Evolutionary conservation across 768 basidiomycete species (phyloP).

Genomic region (Serendipita indica): DNA sequence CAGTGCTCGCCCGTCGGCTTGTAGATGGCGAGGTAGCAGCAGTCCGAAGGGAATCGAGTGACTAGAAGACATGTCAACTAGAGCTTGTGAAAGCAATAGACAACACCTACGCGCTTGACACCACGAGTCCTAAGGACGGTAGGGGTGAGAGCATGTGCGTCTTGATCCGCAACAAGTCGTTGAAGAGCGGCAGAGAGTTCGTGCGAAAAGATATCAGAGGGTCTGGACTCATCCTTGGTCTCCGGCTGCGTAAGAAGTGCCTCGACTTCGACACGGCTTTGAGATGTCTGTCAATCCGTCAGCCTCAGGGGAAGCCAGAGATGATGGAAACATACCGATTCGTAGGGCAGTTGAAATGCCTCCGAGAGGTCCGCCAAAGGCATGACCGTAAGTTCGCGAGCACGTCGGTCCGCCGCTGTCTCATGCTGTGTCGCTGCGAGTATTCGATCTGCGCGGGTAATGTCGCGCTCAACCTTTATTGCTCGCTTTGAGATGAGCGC

Average conservation of each 20-base stretch:
- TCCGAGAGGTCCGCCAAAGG: slow-evolving; percentile 15
- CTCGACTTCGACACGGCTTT: too few relatives aligned
- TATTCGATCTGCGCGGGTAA: background rate
- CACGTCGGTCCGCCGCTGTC: slow-evolving; percentile 11
- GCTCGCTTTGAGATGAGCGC: background rate
- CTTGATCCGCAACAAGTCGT: background rate
- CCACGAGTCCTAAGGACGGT: background rate
- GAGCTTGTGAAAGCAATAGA: background rate
- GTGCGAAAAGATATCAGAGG: background rate
- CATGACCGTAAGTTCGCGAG: slow-evolving; percentile 14
- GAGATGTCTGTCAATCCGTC: too few relatives aligned
- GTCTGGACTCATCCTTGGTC: background rate
- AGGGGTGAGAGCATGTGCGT: background rate
- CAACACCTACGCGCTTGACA: background rate
- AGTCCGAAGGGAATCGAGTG: background rate
- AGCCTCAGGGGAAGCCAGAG: background rate
- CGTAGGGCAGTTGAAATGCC: slow-evolving; percentile 10
- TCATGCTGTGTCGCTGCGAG: slow-evolving; percentile 5
- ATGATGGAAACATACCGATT: background rate
- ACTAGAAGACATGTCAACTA: background rate
- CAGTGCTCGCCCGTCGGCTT: background rate
- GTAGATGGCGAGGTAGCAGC: background rate
- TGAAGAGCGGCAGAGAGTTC: background rate
- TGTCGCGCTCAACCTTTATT: background rate
- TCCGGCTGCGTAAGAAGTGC: background rate